Evolutionary conservation across 371 early-diverging fungal species (phyloP).

Genomic region (Lichtheimia ornata): DNA sequence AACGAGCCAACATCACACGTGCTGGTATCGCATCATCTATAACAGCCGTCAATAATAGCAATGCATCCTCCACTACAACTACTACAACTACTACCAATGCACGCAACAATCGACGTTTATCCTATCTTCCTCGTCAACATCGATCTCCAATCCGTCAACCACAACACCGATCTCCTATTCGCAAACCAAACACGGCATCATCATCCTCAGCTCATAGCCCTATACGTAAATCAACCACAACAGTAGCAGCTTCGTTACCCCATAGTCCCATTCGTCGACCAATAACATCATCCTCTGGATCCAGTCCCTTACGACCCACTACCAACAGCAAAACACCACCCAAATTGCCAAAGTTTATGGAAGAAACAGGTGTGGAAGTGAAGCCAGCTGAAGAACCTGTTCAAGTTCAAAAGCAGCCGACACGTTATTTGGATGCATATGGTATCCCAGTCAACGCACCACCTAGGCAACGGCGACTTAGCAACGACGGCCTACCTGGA

Average conservation of each 20-base stretch:
- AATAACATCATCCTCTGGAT: neutral
- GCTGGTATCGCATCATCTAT: slow-evolving; percentile 1
- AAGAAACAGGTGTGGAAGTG: slow-evolving; percentile 13
- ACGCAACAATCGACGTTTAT: slow-evolving; percentile 6
- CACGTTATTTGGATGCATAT: slow-evolving; percentile 20
- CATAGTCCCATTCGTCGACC: no score
- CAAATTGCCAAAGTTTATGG: slow-evolving; percentile 19
- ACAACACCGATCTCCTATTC: neutral
- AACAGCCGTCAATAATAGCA: neutral
- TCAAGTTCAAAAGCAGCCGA: slow-evolving; percentile 15
- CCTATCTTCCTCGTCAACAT: slow-evolving; percentile 6
- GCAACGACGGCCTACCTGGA: slow-evolving; percentile 3
- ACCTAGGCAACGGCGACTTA: slow-evolving; percentile 11
- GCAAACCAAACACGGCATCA: no score
- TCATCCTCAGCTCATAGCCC: no score
- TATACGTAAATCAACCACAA: neutral
- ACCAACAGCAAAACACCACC: slow-evolving; percentile 12
- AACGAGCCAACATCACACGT: slow-evolving; percentile 10
- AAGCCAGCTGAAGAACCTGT: slow-evolving; percentile 5
- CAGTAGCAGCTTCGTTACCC: neutral
- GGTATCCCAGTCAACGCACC: slow-evolving; percentile 18
- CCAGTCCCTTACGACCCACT: neutral
- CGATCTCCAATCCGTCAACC: slow-evolving; percentile 6
- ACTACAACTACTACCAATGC: neutral
- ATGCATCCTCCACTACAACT: slow-evolving; percentile 3